These are phyloP conservation scores for Thecaphora frezii DNA, from an alignment of 1,284 basidiomycete genomes.

Conservation along the genomic window DNA sequence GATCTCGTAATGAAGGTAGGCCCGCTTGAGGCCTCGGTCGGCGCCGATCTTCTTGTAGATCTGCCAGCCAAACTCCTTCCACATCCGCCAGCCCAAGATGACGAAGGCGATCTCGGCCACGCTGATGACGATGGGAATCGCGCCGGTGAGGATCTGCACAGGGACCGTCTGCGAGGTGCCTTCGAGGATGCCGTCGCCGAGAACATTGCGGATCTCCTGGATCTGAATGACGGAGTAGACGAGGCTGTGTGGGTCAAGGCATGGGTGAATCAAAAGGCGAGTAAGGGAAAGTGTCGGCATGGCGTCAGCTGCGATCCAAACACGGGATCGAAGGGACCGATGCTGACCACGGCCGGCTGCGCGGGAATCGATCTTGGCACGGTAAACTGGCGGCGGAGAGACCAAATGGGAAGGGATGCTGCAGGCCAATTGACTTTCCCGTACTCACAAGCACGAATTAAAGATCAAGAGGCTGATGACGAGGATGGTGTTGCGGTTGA, in stretches of 20 bases:
- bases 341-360: too few species aligned
- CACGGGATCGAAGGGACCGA: too few species aligned
- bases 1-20: constrained; percentile 46
- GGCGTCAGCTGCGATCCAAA: too few species aligned
- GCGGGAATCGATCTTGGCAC: too few species aligned
- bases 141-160: constrained; percentile 47
- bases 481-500: constrained; percentile 49
- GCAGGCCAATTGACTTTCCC: too few species aligned
- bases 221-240: constrained; percentile 51
- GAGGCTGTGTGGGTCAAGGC: too few species aligned
- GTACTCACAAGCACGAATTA: constrained; percentile 37
- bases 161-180: constrained; percentile 44
- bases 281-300: too few species aligned
- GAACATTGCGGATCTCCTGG: constrained; percentile 45
- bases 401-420: too few species aligned
- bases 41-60: constrained; percentile 52
- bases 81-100: constrained; percentile 37
- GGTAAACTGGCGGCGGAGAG: too few species aligned
- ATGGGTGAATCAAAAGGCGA: too few species aligned
- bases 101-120: constrained; percentile 36
- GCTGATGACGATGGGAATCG: constrained; percentile 47
- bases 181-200: constrained; percentile 41
- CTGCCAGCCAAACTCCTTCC: constrained; percentile 51
- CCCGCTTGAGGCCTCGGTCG: constrained; percentile 37
- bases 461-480: constrained; percentile 46